A percentile compares a stretch with the other conserved stretches of the same genome.
Conservation (phyloP, 805 yeast species). For the Kodamaea laetipori region DNA sequence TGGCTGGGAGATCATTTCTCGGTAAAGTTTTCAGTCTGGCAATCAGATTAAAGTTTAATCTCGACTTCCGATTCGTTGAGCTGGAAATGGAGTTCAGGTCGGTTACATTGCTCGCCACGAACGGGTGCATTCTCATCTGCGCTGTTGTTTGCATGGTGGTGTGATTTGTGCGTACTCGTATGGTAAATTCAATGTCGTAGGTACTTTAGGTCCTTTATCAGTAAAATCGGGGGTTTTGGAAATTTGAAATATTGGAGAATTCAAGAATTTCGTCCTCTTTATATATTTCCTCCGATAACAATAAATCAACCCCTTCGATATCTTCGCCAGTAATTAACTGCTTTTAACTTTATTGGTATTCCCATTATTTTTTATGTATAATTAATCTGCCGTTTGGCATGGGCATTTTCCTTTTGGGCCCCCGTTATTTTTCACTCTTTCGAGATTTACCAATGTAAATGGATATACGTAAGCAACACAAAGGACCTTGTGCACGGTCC, state of each 20-base stretch:
- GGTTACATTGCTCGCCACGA: neutral
- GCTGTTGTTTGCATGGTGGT: slow-evolving; percentile 15
- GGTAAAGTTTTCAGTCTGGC: slow-evolving; percentile 14
- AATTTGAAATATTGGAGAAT: no score
- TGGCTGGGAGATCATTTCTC: slow-evolving; percentile 6
- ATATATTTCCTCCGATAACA: neutral
- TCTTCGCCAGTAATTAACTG: slow-evolving; percentile 3
- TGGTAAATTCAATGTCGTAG: no score
- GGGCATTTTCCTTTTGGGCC: slow-evolving; percentile 1
- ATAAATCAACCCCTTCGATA: slow-evolving; percentile 3
- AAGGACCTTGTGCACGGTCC: neutral
- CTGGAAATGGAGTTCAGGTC: slow-evolving; percentile 13
- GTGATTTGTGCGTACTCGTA: neutral
- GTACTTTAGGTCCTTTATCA: no score
- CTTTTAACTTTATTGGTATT: slow-evolving; percentile 1
- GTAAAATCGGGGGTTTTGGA: no score
- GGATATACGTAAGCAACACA: slow-evolving; percentile 2
- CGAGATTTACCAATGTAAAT: neutral
- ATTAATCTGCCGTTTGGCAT: slow-evolving; percentile 4
- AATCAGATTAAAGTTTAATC: slow-evolving; percentile 17
- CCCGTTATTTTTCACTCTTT: neutral
- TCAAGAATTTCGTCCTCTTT: no score
- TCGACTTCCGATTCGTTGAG: slow-evolving; percentile 12
- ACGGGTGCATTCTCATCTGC: slow-evolving; percentile 17
- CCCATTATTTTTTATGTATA: slow-evolving; percentile 1